Conservation (phyloP, 129 eudicot genomes). For the Dittrichia graveolens region DNA sequence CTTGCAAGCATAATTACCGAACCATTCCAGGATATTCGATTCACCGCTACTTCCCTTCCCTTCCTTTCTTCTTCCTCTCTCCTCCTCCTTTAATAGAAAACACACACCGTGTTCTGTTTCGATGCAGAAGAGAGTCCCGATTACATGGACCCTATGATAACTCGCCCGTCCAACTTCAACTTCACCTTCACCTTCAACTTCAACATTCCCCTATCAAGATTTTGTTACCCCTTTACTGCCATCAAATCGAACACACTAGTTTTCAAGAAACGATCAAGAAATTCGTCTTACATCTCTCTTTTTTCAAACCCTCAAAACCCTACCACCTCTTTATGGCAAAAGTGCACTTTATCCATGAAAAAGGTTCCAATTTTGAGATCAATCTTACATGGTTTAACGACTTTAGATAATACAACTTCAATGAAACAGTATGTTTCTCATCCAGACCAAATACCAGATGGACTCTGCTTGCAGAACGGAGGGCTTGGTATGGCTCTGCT, state of each 20-base stretch:
- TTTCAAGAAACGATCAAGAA: slow-evolving; percentile 33
- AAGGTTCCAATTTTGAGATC: slow-evolving; percentile 47
- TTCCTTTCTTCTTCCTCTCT: neutral
- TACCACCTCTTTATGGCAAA: slow-evolving; percentile 46
- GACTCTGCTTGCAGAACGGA: slow-evolving; percentile 48
- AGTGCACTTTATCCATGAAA: slow-evolving; percentile 27
- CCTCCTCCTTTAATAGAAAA: neutral
- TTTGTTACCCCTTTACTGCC: slow-evolving; percentile 17
- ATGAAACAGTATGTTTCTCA: slow-evolving; percentile 33
- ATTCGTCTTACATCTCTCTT: slow-evolving; percentile 24
- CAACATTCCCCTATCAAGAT: neutral
- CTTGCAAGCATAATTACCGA: slow-evolving; percentile 28
- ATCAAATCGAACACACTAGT: slow-evolving; percentile 16
- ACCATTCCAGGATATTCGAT: slow-evolving; percentile 36
- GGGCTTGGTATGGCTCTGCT: slow-evolving; percentile 71
- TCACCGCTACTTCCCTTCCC: neutral
- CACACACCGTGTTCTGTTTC: slow-evolving; percentile 35
- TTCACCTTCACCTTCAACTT: slow-evolving; percentile 5
- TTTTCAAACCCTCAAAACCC: slow-evolving; percentile 42
- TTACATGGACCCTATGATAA: slow-evolving; percentile 49
- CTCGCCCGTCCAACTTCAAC: slow-evolving; percentile 22
- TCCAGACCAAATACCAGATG: neutral
- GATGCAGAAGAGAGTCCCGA: slow-evolving; percentile 33
- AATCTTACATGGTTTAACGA: slow-evolving; percentile 37
- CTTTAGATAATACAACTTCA: slow-evolving; percentile 41